Conservation (phyloP, 23 red algal species). For the Gracilaria gracilis region DNA sequence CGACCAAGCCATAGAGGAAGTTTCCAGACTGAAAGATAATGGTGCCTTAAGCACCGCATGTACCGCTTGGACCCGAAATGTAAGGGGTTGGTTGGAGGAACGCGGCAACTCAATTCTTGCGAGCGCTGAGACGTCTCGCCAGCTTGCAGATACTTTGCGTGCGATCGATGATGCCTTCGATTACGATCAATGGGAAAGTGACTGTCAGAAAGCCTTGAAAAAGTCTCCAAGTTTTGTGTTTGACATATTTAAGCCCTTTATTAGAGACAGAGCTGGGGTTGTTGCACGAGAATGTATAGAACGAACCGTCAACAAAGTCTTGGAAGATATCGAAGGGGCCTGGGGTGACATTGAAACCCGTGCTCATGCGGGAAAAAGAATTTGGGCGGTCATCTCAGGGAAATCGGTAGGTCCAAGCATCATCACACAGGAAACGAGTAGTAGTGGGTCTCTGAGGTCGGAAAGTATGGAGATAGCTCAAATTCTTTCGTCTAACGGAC, state of each 20-base stretch:
- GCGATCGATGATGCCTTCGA: slow-evolving; percentile 53
- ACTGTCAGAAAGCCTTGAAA: slow-evolving; percentile 46
- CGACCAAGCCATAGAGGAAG: slow-evolving; percentile 21
- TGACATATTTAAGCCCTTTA: slow-evolving; percentile 62
- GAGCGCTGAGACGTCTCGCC: slow-evolving; percentile 42
- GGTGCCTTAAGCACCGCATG: neutral
- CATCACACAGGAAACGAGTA: neutral
- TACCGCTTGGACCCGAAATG: slow-evolving; percentile 36
- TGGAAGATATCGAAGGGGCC: slow-evolving; percentile 42
- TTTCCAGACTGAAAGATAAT: slow-evolving; percentile 24
- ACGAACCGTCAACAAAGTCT: slow-evolving; percentile 37
- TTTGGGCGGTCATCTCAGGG: slow-evolving; percentile 54
- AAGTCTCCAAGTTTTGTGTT: slow-evolving; percentile 52
- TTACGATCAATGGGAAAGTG: slow-evolving; percentile 43
- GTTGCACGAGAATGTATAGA: slow-evolving; percentile 51
- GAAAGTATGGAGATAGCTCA: slow-evolving; percentile 24
- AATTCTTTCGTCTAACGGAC: slow-evolving; percentile 41
- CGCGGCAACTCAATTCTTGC: slow-evolving; percentile 48
- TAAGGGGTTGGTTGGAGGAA: slow-evolving; percentile 50
- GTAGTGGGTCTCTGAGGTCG: neutral
- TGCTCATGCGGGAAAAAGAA: slow-evolving; percentile 30
- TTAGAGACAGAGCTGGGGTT: slow-evolving; percentile 51
- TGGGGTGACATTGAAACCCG: slow-evolving; percentile 35
- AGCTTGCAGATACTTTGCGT: slow-evolving; percentile 56
- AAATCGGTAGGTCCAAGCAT: slow-evolving; percentile 32